phyloP scores from a whole-genome alignment of 164 flowering plant genomes.

The Saururus chinensis region DNA sequence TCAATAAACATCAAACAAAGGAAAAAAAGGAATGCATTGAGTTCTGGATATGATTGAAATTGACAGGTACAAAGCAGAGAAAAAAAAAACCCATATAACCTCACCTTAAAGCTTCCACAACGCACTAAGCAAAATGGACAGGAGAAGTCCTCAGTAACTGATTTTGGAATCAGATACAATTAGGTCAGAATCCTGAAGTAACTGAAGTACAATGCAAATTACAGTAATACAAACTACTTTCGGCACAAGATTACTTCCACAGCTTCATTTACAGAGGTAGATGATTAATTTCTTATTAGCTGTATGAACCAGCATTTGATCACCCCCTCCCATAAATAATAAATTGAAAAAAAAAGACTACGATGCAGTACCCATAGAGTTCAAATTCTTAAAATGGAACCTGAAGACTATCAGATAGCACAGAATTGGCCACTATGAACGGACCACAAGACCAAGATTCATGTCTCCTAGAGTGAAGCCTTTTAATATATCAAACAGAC shows the following conservation, averaged over 20 bases:
- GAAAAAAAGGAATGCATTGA: neutral
- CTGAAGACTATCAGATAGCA: neutral
- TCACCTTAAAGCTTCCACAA: slow-evolving; percentile 88
- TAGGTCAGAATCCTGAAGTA: neutral
- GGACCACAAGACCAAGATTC: neutral
- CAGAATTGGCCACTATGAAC: neutral
- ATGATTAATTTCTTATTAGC: no score
- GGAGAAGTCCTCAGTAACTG: slow-evolving; percentile 91
- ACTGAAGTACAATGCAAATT: neutral
- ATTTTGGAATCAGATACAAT: slow-evolving; percentile 1
- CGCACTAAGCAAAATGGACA: slow-evolving; percentile 87
- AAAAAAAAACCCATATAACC: neutral
- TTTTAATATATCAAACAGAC: no score
- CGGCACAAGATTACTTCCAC: neutral
- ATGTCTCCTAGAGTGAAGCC: no score
- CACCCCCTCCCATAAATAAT: neutral
- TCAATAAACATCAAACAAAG: neutral
- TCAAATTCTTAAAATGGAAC: neutral
- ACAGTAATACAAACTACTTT: neutral
- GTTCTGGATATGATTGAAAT: neutral
- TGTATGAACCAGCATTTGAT: no score
- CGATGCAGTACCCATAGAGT: neutral
- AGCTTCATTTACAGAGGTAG: no score
- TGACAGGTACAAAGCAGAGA: neutral
- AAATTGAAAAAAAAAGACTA: neutral